Evolutionary conservation across 768 basidiomycete species (phyloP).

Genomic region (Suillus decipiens): DNA sequence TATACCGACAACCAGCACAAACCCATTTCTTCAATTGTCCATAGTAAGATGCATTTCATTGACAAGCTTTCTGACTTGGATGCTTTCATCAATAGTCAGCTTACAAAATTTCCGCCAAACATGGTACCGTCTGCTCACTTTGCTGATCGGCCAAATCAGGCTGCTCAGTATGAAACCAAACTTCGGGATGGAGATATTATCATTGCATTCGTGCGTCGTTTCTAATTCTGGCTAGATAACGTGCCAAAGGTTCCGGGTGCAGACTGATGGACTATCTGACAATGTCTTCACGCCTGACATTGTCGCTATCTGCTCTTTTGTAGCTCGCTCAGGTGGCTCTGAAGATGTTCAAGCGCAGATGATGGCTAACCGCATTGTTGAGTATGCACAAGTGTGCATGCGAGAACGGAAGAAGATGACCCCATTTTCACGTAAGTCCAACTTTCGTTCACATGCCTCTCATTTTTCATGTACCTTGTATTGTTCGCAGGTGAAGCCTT

Average conservation of each 20-base stretch:
- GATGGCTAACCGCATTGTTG: conserved; percentile 73
- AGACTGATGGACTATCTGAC: conserved; percentile 60
- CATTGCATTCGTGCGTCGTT: conserved; percentile 45
- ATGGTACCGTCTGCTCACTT: conserved; percentile 14
- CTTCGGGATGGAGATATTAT: conserved; percentile 56
- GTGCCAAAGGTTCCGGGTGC: conserved; percentile 8
- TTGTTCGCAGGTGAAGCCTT: conserved; percentile 56
- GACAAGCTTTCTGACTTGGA: not conserved
- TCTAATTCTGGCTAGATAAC: not conserved
- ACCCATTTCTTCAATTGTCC: conserved; percentile 39
- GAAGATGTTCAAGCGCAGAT: conserved; percentile 66
- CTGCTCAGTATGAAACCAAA: conserved; percentile 46
- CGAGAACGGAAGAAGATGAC: conserved; percentile 59
- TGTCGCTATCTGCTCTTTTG: conserved; percentile 66
- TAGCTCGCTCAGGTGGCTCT: conserved; percentile 52
- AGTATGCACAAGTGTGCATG: conserved; percentile 74
- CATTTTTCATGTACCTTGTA: conserved; percentile 12
- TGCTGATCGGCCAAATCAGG: conserved; percentile 43
- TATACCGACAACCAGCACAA: conserved; percentile 43
- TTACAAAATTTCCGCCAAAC: conserved; percentile 36
- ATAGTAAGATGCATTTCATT: conserved; percentile 22
- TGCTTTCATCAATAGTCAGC: conserved; percentile 26
- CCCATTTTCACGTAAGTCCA: conserved; percentile 69
- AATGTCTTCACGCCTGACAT: conserved; percentile 71
- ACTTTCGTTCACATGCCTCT: conserved; percentile 5